Percentiles rank a stretch among this genome's conserved stretches.
Evolutionary conservation across 2,329 filamentous ascomycete species (phyloP).

Genomic region (Paracorniculantispora psalliotae): DNA sequence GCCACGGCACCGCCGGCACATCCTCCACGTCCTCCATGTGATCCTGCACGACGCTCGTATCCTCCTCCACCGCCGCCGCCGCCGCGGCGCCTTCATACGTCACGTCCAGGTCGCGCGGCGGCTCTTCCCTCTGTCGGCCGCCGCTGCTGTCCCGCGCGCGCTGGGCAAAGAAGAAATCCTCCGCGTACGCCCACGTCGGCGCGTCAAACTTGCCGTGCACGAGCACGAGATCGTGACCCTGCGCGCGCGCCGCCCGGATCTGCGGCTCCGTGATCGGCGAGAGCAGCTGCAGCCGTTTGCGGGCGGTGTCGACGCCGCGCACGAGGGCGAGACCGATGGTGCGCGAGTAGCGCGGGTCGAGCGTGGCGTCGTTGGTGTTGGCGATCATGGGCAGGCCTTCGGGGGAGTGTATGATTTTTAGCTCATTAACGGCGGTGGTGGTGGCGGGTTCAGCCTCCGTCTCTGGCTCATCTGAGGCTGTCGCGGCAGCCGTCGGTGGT

Average conservation of each 20-base stretch:
- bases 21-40: constrained; percentile 18
- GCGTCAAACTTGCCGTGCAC: constrained; percentile 64
- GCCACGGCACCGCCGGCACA: constrained; percentile 47
- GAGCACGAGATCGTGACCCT: constrained; percentile 51
- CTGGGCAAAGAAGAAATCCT: constrained; percentile 50
- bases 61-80: constrained; percentile 22
- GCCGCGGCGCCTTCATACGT: constrained; percentile 27
- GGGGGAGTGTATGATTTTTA: constrained; percentile 30
- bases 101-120: constrained; percentile 18
- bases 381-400: constrained; percentile 60
- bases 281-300: constrained; percentile 56
- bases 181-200: constrained; percentile 65
- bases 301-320: constrained; percentile 59
- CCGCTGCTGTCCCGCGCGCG: constrained; percentile 22
- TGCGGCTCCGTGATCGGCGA: constrained; percentile 48
- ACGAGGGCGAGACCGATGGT: constrained; percentile 63
- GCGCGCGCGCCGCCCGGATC: constrained; percentile 35
- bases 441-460: constrained; percentile 19
- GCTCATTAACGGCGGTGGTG: neutral
- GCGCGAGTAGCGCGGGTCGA: constrained; percentile 56
- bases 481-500: neutral
- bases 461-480: neutral
- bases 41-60: constrained; percentile 24
- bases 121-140: no score
- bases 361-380: constrained; percentile 45